phyloP scores from a whole-genome alignment of 495 filamentous ascomycete species.

The Pyronema omphalodes region DNA sequence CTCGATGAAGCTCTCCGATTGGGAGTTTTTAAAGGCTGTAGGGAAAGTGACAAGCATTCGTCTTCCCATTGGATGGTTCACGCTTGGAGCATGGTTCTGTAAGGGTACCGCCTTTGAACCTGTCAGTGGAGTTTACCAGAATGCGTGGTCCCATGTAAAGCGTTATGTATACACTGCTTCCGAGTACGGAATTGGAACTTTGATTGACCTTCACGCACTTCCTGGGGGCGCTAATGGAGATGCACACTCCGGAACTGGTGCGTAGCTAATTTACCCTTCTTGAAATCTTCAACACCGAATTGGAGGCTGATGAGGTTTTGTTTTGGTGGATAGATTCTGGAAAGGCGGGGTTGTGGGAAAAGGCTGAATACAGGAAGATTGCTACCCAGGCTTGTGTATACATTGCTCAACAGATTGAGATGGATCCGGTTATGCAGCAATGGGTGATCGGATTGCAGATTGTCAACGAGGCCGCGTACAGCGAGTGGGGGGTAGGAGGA shows the following conservation, averaged over 20 bases:
- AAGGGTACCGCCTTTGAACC: slow-evolving; percentile 32
- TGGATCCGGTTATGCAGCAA: slow-evolving; percentile 16
- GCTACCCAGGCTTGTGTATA: slow-evolving; percentile 28
- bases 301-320: background rate
- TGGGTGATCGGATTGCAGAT: slow-evolving; percentile 35
- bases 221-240: slow-evolving; percentile 36
- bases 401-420: slow-evolving; percentile 28
- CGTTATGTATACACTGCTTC: slow-evolving; percentile 27
- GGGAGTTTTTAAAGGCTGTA: slow-evolving; percentile 29
- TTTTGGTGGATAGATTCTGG: background rate
- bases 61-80: slow-evolving; percentile 39
- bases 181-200: slow-evolving; percentile 30
- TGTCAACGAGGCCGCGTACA: slow-evolving; percentile 31
- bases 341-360: slow-evolving; percentile 30
- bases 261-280: slow-evolving; percentile 5
- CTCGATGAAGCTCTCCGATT: slow-evolving; percentile 30
- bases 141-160: slow-evolving; percentile 32
- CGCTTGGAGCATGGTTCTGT: slow-evolving; percentile 31
- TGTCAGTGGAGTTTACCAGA: slow-evolving; percentile 28
- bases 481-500: too few relatives aligned
- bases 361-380: slow-evolving; percentile 22
- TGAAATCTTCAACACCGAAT: too few relatives aligned
- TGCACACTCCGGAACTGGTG: slow-evolving; percentile 34
- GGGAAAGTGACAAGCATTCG: slow-evolving; percentile 35
- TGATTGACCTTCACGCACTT: slow-evolving; percentile 38